These are phyloP conservation scores for Nicotiana tabacum DNA, from an alignment of 257 asterid genomes.

Conservation along the genomic window DNA sequence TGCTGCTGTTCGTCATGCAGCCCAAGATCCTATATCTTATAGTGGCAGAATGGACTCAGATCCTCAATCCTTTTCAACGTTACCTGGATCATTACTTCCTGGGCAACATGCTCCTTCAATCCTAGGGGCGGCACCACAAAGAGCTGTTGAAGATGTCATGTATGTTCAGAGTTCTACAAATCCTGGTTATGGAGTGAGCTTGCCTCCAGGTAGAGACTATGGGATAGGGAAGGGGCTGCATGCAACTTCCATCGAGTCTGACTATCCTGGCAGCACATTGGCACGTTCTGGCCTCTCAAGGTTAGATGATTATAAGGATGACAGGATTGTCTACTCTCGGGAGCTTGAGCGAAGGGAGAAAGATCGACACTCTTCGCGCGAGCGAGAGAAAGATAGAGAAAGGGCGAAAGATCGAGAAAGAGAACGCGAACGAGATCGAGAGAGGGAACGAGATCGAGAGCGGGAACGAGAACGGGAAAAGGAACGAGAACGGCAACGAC, in stretches of 20 bases:
- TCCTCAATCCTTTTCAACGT: constrained; percentile 49
- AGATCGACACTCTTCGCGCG: constrained; percentile 57
- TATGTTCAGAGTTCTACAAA: constrained; percentile 64
- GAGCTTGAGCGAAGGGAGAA: constrained; percentile 74
- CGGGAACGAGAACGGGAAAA: constrained; percentile 39
- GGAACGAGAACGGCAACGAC: constrained; percentile 55
- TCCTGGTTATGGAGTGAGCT: constrained; percentile 98
- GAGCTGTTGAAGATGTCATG: constrained; percentile 57
- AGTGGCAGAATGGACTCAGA: constrained; percentile 77
- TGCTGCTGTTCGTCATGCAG: constrained; percentile 28
- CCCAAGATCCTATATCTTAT: constrained; percentile 60
- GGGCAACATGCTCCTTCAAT: constrained; percentile 79
- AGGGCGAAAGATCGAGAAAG: constrained; percentile 61
- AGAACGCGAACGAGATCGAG: constrained; percentile 49
- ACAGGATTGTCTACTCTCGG: constrained; percentile 50
- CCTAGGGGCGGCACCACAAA: constrained; percentile 86
- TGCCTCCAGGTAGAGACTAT: constrained; percentile 98
- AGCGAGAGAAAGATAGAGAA: constrained; percentile 73
- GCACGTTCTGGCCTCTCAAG: constrained; percentile 54
- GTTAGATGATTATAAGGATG: constrained; percentile 66
- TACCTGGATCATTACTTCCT: constrained; percentile 57
- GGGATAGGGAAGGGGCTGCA: constrained; percentile 85
- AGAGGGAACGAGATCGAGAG: constrained; percentile 53
- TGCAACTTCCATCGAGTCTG: constrained; percentile 54
- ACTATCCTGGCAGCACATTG: constrained; percentile 49